A percentile compares a stretch with the other conserved stretches of the same genome.
These are phyloP conservation scores for Cladosporium sp. DNA, from an alignment of 2,329 filamentous ascomycete species.

Conservation along the genomic window DNA sequence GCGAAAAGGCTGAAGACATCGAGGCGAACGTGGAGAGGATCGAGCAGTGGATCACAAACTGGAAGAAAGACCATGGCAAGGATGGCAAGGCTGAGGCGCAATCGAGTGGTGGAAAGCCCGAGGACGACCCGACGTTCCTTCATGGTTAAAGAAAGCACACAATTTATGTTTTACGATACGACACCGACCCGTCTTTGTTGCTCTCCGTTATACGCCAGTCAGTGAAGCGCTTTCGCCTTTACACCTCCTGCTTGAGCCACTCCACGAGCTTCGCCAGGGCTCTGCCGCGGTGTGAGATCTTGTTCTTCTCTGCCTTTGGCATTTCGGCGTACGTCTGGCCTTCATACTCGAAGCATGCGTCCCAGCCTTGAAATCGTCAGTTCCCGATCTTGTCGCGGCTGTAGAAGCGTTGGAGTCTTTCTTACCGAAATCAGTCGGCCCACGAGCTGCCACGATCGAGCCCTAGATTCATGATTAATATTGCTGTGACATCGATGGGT, in stretches of 20 bases:
- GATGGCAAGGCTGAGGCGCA: slow-evolving; percentile 31
- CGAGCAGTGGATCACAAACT: slow-evolving; percentile 76
- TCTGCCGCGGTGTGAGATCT: slow-evolving; percentile 84
- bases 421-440: slow-evolving; percentile 79
- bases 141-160: slow-evolving; percentile 31
- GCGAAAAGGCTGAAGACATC: slow-evolving; percentile 79
- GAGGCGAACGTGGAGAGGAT: slow-evolving; percentile 86
- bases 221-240: background rate
- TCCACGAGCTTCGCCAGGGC: slow-evolving; percentile 83
- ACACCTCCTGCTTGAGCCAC: slow-evolving; percentile 57
- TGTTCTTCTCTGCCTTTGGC: slow-evolving; percentile 84
- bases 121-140: slow-evolving; percentile 38
- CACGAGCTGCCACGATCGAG: slow-evolving; percentile 81
- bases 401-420: slow-evolving; percentile 17
- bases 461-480: slow-evolving; percentile 49
- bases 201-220: background rate
- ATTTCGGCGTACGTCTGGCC: slow-evolving; percentile 95
- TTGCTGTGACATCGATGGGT: background rate
- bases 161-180: slow-evolving; percentile 2
- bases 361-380: slow-evolving; percentile 70
- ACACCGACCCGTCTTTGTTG: background rate
- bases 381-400: slow-evolving; percentile 2
- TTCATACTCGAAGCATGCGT: slow-evolving; percentile 91
- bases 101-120: slow-evolving; percentile 26
- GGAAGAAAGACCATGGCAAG: slow-evolving; percentile 67